Evolutionary conservation across 768 basidiomycete genomes (phyloP).

Genomic region (Lactifluus volemus): DNA sequence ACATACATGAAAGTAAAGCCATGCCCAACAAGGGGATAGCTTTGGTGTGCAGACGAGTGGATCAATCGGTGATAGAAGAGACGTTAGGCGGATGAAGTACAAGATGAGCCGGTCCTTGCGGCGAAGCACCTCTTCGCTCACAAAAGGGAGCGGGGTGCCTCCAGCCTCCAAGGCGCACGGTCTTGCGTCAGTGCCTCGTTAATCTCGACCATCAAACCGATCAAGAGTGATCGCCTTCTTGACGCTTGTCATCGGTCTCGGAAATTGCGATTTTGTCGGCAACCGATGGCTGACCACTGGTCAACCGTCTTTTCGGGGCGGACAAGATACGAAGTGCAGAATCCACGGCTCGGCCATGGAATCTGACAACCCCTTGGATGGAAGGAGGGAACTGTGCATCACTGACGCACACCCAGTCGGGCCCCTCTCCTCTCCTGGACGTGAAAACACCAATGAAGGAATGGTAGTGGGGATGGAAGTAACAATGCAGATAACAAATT

Average conservation of each 20-base stretch:
- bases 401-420: slow-evolving; percentile 19
- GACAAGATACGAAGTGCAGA: slow-evolving; percentile 4
- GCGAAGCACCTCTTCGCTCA: slow-evolving; percentile 44
- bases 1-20: slow-evolving; percentile 45
- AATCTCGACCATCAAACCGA: slow-evolving; percentile 40
- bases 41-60: slow-evolving; percentile 44
- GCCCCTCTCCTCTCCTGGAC: slow-evolving; percentile 3
- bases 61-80: slow-evolving; percentile 34
- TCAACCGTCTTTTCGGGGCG: slow-evolving; percentile 11
- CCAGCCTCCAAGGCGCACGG: slow-evolving; percentile 44
- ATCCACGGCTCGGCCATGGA: slow-evolving; percentile 17
- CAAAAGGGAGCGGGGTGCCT: slow-evolving; percentile 41
- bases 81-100: slow-evolving; percentile 28
- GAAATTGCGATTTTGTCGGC: slow-evolving; percentile 12
- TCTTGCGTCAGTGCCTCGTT: slow-evolving; percentile 68
- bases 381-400: slow-evolving; percentile 19
- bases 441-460: slow-evolving; percentile 9
- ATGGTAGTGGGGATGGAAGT: slow-evolving; percentile 2
- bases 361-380: slow-evolving; percentile 7
- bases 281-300: slow-evolving; percentile 13
- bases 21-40: slow-evolving; percentile 79
- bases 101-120: slow-evolving; percentile 42
- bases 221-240: slow-evolving; percentile 47
- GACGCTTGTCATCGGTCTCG: slow-evolving; percentile 20
- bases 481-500: slow-evolving; percentile 13